phyloP scores from a whole-genome alignment of 1,284 basidiomycete species.

The Veloporphyrellus conicus region DNA sequence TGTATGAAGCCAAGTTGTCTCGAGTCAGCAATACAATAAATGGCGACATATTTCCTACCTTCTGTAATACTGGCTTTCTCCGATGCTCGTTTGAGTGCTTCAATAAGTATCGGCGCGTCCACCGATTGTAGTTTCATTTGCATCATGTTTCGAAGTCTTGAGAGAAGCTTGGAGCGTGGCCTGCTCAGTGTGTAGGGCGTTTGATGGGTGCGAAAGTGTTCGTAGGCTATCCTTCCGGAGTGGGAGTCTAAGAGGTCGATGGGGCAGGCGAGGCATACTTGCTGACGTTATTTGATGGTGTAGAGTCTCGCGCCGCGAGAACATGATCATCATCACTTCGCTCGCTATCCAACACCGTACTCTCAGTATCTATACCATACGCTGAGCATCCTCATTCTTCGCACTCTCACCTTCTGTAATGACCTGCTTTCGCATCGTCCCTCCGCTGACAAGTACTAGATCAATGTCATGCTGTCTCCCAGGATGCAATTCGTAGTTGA shows the following conservation, averaged over 20 bases:
- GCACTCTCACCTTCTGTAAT: conserved; percentile 52
- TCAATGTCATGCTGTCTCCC: conserved; percentile 78
- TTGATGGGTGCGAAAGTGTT: conserved; percentile 58
- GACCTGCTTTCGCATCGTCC: conserved; percentile 55
- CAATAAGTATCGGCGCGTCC: conserved; percentile 73
- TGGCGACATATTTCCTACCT: too few species aligned
- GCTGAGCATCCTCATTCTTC: conserved; percentile 13
- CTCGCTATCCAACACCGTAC: conserved; percentile 17
- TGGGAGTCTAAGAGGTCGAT: conserved; percentile 31
- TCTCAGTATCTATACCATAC: conserved; percentile 24
- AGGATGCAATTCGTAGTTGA: conserved; percentile 76
- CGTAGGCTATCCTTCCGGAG: conserved; percentile 57
- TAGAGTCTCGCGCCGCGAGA: conserved; percentile 17
- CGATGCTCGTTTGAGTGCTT: conserved; percentile 64
- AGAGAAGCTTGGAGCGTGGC: conserved; percentile 56
- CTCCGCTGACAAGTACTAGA: conserved; percentile 63
- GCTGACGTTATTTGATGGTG: conserved; percentile 14
- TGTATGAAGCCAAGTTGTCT: too few species aligned
- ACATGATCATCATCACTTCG: conserved; percentile 15
- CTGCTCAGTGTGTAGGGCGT: conserved; percentile 54
- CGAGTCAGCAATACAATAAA: too few species aligned
- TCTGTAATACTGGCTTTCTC: conserved; percentile 67
- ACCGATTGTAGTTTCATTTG: conserved; percentile 69
- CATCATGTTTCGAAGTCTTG: conserved; percentile 65
- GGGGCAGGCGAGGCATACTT: conserved; percentile 17